Evolutionary conservation across 2,329 filamentous ascomycete species (phyloP).

Genomic region (Boeremia lycopersici): DNA sequence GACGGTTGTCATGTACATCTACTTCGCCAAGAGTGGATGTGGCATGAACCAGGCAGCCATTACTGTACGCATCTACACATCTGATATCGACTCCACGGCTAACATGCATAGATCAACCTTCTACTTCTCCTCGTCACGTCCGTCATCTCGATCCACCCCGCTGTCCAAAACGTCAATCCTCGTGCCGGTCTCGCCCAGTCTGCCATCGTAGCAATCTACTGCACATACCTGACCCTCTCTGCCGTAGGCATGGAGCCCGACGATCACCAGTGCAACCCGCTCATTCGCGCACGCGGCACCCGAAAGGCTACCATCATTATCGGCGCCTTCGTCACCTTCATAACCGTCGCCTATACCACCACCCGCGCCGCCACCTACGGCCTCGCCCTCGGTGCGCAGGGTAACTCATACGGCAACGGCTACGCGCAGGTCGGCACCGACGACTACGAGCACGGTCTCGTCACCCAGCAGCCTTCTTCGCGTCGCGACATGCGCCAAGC

Average conservation of each 20-base stretch:
- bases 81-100: background rate
- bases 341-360: conserved; percentile 96
- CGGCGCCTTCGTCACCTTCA: conserved; percentile 92
- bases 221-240: conserved; percentile 97
- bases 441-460: conserved; percentile 79
- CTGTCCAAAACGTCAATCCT: conserved; percentile 87
- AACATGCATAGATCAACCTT: conserved; percentile 70
- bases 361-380: conserved; percentile 94
- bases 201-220: conserved; percentile 96
- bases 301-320: conserved; percentile 89
- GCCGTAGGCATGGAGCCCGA: conserved; percentile 99
- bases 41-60: conserved; percentile 97
- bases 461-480: conserved; percentile 79
- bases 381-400: conserved; percentile 71
- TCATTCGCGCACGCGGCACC: conserved; percentile 83
- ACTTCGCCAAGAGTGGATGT: conserved; percentile 83
- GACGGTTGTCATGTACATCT: conserved; percentile 96
- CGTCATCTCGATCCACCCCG: conserved; percentile 84
- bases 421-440: conserved; percentile 70
- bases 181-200: conserved; percentile 96
- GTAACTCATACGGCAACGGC: conserved; percentile 58
- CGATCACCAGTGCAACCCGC: conserved; percentile 90
- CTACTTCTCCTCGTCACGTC: conserved; percentile 82
- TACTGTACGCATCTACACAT: conserved; percentile 58
- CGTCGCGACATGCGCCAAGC: conserved; percentile 93